Base-by-base conservation (phyloP, 2,329 filamentous ascomycete species). In the Aspergillus nomiae region DNA sequence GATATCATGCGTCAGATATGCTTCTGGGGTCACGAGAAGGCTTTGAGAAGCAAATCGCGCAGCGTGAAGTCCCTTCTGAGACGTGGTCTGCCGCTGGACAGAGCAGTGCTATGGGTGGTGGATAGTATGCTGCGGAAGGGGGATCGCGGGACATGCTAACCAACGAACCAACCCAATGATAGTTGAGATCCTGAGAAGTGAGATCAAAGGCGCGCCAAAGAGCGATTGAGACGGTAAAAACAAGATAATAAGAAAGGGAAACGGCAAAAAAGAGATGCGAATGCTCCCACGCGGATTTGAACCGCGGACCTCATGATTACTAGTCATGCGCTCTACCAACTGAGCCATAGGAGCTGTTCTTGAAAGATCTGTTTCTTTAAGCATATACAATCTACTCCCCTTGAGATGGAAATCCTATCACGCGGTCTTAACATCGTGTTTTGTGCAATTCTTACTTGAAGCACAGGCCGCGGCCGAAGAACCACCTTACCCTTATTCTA, bases 241-340 rank as follows among this genome's bases (percentile, higher is more conserved):
- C 12, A 36, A 24, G 9, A 50, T 9, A 21, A 12, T 12, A 1
- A 5, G 3, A 26, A 30, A 11, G 24, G 32, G 21, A 34, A 21
- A 10, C 2, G n/a, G 5, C 34, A 50, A 50, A 50, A 50, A 54
- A 54, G n/a, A 9, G 14, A 12, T 26, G 0, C 21, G 19, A 54
- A 34, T 54, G 51, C 30, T 54, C 32, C 51, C 51, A 54, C 30
- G 51, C 30, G 51, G 28, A 54, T 54, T 54, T 24, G 51, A 54
- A 54, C 51, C 51, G 51, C 51, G 51, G 51, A 54, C 28, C 30
- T 54, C 30, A 36, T 54, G 51, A 34, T 54, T 34, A 41, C 51
- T 55, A 54, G 32, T 55, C 51, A 38, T 26, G 51, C 32, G 51
- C 51, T 38, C n/a, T 30, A 38, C 32, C 51, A 54, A 34, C 28